Evolutionary conservation across 331 rosid species (phyloP).

Genomic region (Cydonia oblonga): DNA sequence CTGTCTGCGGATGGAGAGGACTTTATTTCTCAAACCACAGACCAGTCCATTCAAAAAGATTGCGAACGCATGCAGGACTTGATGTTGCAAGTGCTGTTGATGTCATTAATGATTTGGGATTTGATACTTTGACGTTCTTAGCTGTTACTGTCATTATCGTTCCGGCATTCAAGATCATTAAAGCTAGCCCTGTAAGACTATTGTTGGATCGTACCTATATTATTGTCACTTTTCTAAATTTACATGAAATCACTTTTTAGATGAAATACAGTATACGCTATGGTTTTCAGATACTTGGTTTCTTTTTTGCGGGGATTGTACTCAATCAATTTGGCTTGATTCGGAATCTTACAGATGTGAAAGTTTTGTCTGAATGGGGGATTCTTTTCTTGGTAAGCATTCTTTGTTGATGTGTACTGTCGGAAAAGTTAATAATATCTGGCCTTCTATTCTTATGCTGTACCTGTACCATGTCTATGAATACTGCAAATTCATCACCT

Average conservation of each 20-base stretch:
- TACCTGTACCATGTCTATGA: not conserved
- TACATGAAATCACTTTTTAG: not conserved
- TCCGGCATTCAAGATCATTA: slow-evolving; percentile 77
- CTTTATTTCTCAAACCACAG: slow-evolving; percentile 26
- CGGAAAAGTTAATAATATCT: not conserved
- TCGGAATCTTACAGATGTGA: slow-evolving; percentile 82
- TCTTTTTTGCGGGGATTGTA: slow-evolving; percentile 85
- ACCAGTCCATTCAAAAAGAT: slow-evolving; percentile 26
- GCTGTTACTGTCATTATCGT: slow-evolving; percentile 83
- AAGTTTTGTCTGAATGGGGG: slow-evolving; percentile 93
- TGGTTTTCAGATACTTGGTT: slow-evolving; percentile 84
- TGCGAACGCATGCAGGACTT: slow-evolving; percentile 29
- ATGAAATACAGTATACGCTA: not conserved
- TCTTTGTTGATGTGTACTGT: not conserved
- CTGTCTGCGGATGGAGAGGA: slow-evolving; percentile 25
- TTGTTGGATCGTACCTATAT: not conserved
- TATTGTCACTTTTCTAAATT: not conserved
- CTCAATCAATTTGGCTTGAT: slow-evolving; percentile 95
- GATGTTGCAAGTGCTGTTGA: slow-evolving; percentile 76
- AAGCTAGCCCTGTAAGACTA: slow-evolving; percentile 89
- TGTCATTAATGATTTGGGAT: slow-evolving; percentile 90
- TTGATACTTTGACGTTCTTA: slow-evolving; percentile 88
- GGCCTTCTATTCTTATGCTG: not conserved
- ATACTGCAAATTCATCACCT: not conserved
- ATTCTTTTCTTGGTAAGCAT: slow-evolving; percentile 95